These are phyloP conservation scores for Metschnikowia koreensis DNA, from an alignment of 805 yeast genomes.

Conservation along the genomic window DNA sequence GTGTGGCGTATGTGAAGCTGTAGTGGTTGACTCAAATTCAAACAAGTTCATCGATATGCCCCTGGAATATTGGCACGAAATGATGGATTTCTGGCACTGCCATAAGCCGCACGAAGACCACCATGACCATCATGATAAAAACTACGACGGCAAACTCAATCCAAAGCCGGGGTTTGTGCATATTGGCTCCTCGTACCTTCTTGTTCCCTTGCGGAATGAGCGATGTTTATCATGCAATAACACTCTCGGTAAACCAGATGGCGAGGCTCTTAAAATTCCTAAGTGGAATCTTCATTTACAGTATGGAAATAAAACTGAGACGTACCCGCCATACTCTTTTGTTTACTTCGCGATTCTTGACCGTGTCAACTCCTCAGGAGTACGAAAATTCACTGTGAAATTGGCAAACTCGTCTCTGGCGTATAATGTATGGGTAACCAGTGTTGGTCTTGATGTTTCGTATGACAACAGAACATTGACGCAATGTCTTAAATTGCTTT, in stretches of 20 bases:
- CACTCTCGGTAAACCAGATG: constrained; percentile 41
- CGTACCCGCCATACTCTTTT: constrained; percentile 19
- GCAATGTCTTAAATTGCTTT: constrained; percentile 32
- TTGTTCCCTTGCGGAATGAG: constrained; percentile 30
- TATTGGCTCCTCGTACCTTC: constrained; percentile 58
- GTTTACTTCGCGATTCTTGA: constrained; percentile 30
- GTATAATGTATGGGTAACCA: constrained; percentile 36
- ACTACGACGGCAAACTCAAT: constrained; percentile 34
- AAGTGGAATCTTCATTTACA: constrained; percentile 55
- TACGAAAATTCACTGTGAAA: constrained; percentile 28
- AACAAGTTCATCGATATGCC: constrained; percentile 66
- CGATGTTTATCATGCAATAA: constrained; percentile 38
- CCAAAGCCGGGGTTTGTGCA: constrained; percentile 46
- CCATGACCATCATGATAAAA: constrained; percentile 19
- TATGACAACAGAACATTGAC: constrained; percentile 15
- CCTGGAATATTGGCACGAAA: constrained; percentile 87
- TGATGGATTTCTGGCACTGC: constrained; percentile 98
- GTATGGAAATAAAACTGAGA: constrained; percentile 15
- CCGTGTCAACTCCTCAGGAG: constrained; percentile 39
- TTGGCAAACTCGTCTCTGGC: constrained; percentile 14
- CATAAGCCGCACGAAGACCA: constrained; percentile 61
- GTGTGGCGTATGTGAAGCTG: constrained; percentile 32
- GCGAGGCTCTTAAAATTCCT: constrained; percentile 29
- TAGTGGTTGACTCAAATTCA: constrained; percentile 29
- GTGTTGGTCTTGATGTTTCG: constrained; percentile 32